Conservation (phyloP, 257 asterid species). For the Thymus quinquecostatus region DNA sequence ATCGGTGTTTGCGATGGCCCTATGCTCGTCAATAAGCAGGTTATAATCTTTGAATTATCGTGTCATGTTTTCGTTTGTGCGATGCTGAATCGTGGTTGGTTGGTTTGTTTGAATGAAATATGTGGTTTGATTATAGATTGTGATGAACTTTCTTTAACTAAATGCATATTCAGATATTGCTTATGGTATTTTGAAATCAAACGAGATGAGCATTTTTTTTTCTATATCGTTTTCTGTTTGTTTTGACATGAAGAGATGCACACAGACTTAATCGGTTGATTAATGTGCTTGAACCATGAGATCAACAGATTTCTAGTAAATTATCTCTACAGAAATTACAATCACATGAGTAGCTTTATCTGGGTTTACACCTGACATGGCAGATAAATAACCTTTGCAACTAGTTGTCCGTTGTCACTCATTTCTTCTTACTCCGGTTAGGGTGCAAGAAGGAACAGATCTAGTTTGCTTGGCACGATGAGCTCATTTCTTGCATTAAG, state of each 20-base stretch:
- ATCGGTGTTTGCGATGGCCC: conserved; percentile 93
- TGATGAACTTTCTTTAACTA: neutral
- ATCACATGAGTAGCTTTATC: neutral
- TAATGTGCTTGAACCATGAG: neutral
- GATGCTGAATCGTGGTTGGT: no score
- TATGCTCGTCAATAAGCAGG: conserved; percentile 83
- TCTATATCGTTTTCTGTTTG: no score
- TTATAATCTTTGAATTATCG: conserved; percentile 6
- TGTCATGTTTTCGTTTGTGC: neutral
- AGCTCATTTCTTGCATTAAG: neutral
- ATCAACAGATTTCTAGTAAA: neutral
- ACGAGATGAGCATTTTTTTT: no score
- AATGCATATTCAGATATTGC: no score
- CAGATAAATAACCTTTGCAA: neutral
- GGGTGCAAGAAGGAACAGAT: neutral
- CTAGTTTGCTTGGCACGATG: neutral
- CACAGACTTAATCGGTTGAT: neutral
- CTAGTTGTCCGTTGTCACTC: neutral
- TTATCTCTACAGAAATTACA: neutral
- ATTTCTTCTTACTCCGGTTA: neutral
- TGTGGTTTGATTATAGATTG: neutral
- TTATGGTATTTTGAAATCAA: no score
- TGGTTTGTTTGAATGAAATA: neutral
- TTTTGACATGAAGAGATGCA: neutral
- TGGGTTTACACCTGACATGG: neutral